These are phyloP conservation scores for Russula ochroleuca DNA, from an alignment of 768 basidiomycete species.

Conservation along the genomic window DNA sequence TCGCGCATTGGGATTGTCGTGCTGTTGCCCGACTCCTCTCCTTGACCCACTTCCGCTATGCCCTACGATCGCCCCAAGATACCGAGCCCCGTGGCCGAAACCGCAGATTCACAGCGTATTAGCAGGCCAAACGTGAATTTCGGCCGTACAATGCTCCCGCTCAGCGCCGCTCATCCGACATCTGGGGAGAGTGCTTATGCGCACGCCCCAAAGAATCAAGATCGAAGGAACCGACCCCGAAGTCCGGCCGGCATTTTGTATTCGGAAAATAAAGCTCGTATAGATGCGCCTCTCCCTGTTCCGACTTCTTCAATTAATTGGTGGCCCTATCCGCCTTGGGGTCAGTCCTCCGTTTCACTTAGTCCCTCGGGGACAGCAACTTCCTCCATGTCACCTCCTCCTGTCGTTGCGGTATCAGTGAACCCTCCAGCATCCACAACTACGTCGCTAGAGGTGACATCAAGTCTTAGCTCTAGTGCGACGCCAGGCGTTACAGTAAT, in stretches of 20 bases:
- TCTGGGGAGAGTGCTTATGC: neutral
- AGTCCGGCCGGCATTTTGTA: neutral
- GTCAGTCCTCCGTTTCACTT: slow-evolving; percentile 19
- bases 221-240: neutral
- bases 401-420: neutral
- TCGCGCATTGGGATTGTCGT: slow-evolving; percentile 31
- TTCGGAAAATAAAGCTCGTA: neutral
- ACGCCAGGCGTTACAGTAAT: slow-evolving; percentile 19
- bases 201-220: neutral
- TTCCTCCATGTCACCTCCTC: neutral
- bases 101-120: neutral
- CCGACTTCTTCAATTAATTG: slow-evolving; percentile 30
- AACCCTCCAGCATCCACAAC: neutral
- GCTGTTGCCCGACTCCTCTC: slow-evolving; percentile 21
- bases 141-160: neutral
- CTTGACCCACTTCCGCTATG: slow-evolving; percentile 3
- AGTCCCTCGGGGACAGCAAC: slow-evolving; percentile 1
- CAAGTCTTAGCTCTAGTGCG: slow-evolving; percentile 1
- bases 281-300: neutral
- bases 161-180: neutral
- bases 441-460: neutral
- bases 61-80: neutral
- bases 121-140: slow-evolving; percentile 17
- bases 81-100: neutral
- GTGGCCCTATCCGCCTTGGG: slow-evolving; percentile 37